Evolutionary conservation across 1,139 yeast species (phyloP).

Genomic region (Geotrichum cucujoidarum): DNA sequence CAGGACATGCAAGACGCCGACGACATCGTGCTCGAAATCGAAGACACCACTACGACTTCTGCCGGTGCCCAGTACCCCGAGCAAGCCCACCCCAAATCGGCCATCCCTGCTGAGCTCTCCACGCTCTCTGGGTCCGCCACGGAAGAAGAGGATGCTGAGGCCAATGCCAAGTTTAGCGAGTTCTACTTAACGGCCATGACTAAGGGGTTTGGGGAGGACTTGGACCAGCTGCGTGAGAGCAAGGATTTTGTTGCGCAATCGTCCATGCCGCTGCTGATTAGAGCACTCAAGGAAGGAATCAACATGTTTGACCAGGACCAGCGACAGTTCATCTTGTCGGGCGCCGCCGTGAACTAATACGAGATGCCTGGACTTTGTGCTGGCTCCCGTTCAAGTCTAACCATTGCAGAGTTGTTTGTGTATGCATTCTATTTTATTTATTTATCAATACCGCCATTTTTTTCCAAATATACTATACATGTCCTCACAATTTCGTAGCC

Average conservation of each 20-base stretch:
- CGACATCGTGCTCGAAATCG: constrained; percentile 13
- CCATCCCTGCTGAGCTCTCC: constrained; percentile 14
- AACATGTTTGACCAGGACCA: constrained; percentile 38
- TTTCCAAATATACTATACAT: neutral
- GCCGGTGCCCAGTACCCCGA: neutral
- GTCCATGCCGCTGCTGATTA: constrained; percentile 35
- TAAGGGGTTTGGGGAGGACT: constrained; percentile 37
- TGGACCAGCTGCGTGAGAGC: constrained; percentile 36
- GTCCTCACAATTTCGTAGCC: neutral
- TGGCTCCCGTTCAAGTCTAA: no score
- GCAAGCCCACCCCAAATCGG: constrained; percentile 14
- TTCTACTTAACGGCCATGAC: constrained; percentile 35
- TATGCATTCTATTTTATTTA: neutral
- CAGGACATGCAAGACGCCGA: constrained; percentile 14
- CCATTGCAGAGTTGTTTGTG: neutral
- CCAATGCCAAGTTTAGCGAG: constrained; percentile 32
- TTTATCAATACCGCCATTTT: neutral
- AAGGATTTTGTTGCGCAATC: constrained; percentile 35
- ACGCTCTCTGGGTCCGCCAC: constrained; percentile 12
- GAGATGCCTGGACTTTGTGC: no score
- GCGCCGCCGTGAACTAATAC: constrained; percentile 1
- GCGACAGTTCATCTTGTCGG: constrained; percentile 24
- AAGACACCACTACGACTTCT: constrained; percentile 4
- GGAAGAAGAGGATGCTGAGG: constrained; percentile 17
- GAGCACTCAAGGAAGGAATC: constrained; percentile 38